Evolutionary conservation across 176 grass and related monocot genomes (phyloP).

Genomic region (Phoenix roebelenii): DNA sequence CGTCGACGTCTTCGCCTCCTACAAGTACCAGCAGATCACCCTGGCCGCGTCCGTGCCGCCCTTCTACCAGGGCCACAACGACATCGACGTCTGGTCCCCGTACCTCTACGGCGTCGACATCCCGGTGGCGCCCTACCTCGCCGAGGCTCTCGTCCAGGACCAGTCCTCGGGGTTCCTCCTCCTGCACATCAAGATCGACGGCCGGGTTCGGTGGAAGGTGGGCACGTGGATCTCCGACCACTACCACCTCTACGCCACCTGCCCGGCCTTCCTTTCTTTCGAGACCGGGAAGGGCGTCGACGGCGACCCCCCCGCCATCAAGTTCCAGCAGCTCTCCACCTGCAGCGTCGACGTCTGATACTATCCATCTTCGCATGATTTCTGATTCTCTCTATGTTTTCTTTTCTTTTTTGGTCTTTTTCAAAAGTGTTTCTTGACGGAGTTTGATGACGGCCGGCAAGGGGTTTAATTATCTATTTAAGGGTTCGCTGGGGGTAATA

Average conservation of each 20-base stretch:
- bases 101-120: constrained; percentile 29
- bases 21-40: constrained; percentile 79
- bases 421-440: no score
- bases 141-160: constrained; percentile 27
- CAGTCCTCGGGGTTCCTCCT: constrained; percentile 26
- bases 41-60: constrained; percentile 17
- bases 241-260: constrained; percentile 56
- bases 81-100: constrained; percentile 74
- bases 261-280: constrained; percentile 46
- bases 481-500: no score
- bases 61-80: constrained; percentile 74
- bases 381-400: no score
- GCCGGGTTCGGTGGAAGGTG: constrained; percentile 65
- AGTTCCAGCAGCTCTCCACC: constrained; percentile 45
- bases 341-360: constrained; percentile 31
- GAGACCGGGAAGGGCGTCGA: constrained; percentile 3
- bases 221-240: constrained; percentile 50
- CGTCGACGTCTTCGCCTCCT: constrained; percentile 57
- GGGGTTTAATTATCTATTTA: no score
- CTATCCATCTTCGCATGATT: no score
- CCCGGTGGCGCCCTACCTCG: constrained; percentile 61
- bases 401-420: no score
- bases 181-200: constrained; percentile 57
- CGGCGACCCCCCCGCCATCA: constrained; percentile 11
- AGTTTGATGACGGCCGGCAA: no score